Evolutionary conservation across 1,139 yeast genomes (phyloP).

Genomic region (Candida glucosophila): DNA sequence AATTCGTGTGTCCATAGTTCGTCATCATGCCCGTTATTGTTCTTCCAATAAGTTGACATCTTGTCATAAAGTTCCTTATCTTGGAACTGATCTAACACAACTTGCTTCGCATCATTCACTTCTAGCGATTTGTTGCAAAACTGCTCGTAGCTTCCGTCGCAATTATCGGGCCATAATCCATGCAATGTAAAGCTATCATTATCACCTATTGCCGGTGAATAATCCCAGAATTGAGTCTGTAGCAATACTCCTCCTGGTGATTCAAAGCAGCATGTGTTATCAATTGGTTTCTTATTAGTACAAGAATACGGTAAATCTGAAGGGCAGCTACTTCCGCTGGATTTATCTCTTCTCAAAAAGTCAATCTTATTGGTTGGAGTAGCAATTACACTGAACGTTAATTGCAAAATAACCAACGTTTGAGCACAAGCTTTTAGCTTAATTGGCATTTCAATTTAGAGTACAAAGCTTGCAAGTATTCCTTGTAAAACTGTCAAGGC

Average conservation of each 20-base stretch:
- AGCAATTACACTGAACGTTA: too few species aligned
- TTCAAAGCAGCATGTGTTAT: conserved; percentile 73
- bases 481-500: too few species aligned
- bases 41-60: conserved; percentile 68
- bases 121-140: conserved; percentile 65
- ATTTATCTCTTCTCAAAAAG: too few species aligned
- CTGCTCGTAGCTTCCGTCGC: conserved; percentile 36
- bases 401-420: too few species aligned
- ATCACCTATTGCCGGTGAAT: conserved; percentile 39
- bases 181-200: conserved; percentile 67
- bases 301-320: conserved; percentile 56
- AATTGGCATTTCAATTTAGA: too few species aligned
- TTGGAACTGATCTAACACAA: conserved; percentile 40
- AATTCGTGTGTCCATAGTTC: conserved; percentile 86
- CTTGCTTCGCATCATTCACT: conserved; percentile 39
- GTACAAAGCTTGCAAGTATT: too few species aligned
- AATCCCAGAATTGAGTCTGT: conserved; percentile 94
- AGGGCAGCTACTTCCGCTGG: too few species aligned
- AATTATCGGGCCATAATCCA: conserved; percentile 40
- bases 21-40: conserved; percentile 66
- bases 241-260: conserved; percentile 79
- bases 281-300: conserved; percentile 22
- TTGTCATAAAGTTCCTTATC: conserved; percentile 45
- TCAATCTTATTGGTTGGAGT: too few species aligned
- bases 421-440: too few species aligned